Evolutionary conservation across 345 rosid genomes (phyloP), one percentile per base, ranked within the genome.

Genomic region (Syzygium aqueum): DNA sequence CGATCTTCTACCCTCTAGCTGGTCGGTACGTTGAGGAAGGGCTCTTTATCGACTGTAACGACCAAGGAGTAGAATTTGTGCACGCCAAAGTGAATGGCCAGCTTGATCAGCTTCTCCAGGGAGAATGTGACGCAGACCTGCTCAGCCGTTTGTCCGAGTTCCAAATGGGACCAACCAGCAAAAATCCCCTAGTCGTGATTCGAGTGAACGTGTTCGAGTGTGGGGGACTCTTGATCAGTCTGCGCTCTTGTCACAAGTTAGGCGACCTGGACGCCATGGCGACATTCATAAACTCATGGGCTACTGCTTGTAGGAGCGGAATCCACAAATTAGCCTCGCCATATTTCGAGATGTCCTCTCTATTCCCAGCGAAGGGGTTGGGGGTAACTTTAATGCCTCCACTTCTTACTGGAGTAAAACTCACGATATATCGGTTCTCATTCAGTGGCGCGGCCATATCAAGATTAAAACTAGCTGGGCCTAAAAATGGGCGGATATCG

Each of bases 41-140:
- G 21, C 23, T 11, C 49, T 65, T 19, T 15, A 67, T 86, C 19
- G 27, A 51, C 84, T 86, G 87, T 30, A 65, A 67, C 13, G 87
- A 86, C 83, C 50, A 86, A 51, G 83, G 87, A 21, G 84, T 46
- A 8, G 61, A 86, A 30, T 86, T 86, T 30, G 57, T 86, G 49
- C 56, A 46, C 9, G 84, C 84, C 16, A 28, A 21, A 23, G 84
- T 86, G 23, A 28, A 67, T 8, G 22, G 57, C n/a, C 19, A 14
- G n/a, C 84, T 86, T 3, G 84, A 86, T 22, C 46, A 51, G 27
- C 82, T 59, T 7, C 87, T 86, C 37, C 43, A 30, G 16, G 59
- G 54, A 7, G 49, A n/a, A 14, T 27, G 10, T 25, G 57, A 67
- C 19, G 3, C n/a, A 0, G 83, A 67, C 27, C 22, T 86, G 46